Base-by-base conservation (phyloP, 495 filamentous ascomycete genomes). In the Aspergillus saccharolyticus region DNA sequence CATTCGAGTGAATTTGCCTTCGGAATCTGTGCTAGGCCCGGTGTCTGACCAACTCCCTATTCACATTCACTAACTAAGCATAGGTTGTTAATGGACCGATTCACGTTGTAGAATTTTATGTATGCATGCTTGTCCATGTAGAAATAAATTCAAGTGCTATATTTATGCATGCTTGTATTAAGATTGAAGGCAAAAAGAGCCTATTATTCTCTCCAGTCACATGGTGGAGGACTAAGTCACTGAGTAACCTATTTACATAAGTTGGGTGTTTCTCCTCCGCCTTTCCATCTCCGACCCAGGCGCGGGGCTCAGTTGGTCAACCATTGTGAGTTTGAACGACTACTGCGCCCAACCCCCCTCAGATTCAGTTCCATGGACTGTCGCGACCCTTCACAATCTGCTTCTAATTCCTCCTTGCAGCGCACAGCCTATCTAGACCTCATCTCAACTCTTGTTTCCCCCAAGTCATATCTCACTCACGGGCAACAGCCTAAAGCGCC, bases 1-100 rank as follows among this genome's bases (percentile, higher is more conserved):
- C 60, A 48, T 75, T 25, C 74, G 75, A 20, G 76, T 73, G 50
- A 74, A 70, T 55, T 67, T 74, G 43, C 63, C 64, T 51, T 68
- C 70, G 2, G 70, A 78, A 56, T 48, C 55, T 1, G 65, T 78
- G 43, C 63, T 78, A 6, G 74, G 73, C 8, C 39, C 63, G 18
- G 70, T 78, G 24, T 71, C 61, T 42, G 60, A 68, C 4, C 65
- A 65, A 54, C 63, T 77, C 15, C 63, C 71, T 22, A 20, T 21
- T 39, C 44, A 68, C 19, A 47, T n/a, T 24, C 43, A 55, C n/a
- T 58, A 53, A 43, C n/a, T 48, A n/a, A n/a, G n/a, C n/a, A n/a
- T n/a, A n/a, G n/a, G n/a, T n/a, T n/a, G n/a, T n/a, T n/a, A n/a
- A n/a, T n/a, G n/a, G n/a, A n/a, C n/a, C n/a, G n/a, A n/a, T n/a